These are phyloP conservation scores for Sherardia arvensis DNA, from an alignment of 257 asterid species.

Conservation along the genomic window DNA sequence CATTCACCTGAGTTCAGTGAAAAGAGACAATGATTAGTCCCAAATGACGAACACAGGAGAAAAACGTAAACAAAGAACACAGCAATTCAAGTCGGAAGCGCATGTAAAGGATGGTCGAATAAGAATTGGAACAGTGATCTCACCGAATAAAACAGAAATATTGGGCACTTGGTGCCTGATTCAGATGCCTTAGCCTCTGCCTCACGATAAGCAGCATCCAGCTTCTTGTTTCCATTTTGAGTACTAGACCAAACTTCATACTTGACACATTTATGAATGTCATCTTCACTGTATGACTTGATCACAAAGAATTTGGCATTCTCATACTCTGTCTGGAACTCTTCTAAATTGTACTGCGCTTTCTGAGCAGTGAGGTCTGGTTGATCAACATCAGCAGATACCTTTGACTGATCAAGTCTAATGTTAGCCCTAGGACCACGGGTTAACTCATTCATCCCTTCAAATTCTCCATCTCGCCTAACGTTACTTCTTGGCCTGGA, in stretches of 20 bases:
- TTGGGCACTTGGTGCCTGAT: constrained; percentile 42
- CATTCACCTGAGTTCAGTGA: constrained; percentile 44
- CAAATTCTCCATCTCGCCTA: constrained; percentile 43
- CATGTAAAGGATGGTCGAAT: background rate
- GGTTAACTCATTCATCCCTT: constrained; percentile 43
- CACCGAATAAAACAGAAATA: constrained; percentile 77
- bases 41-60: background rate
- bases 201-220: constrained; percentile 51
- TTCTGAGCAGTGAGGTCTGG: constrained; percentile 23
- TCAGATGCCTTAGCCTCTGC: constrained; percentile 42
- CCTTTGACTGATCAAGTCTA: constrained; percentile 22
- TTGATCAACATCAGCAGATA: constrained; percentile 34
- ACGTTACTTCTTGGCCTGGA: constrained; percentile 32
- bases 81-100: background rate
- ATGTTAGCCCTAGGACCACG: constrained; percentile 73
- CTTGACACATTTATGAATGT: constrained; percentile 70
- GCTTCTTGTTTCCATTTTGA: constrained; percentile 63
- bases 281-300: constrained; percentile 81
- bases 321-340: constrained; percentile 45
- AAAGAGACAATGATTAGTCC: background rate
- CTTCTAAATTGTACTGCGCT: constrained; percentile 45
- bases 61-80: no score
- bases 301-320: constrained; percentile 67
- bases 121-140: constrained; percentile 6
- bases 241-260: constrained; percentile 93